Conservation (phyloP, 495 filamentous ascomycete genomes). For the Penicillium psychrofluorescens region DNA sequence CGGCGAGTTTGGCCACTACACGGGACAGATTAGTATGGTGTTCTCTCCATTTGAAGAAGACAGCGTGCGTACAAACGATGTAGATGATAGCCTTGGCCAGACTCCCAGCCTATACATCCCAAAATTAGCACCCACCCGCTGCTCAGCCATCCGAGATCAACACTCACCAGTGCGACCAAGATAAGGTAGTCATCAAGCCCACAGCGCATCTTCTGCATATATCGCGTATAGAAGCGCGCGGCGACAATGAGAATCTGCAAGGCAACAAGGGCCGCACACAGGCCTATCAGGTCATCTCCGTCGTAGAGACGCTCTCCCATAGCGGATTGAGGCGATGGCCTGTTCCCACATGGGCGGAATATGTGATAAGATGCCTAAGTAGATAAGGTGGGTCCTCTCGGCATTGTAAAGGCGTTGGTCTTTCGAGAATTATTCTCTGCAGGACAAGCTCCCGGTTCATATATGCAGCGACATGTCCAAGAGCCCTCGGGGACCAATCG, state of each 20-base stretch:
- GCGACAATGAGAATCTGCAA: slow-evolving; percentile 16
- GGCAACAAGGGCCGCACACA: slow-evolving; percentile 7
- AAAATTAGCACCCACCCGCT: not conserved
- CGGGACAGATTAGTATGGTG: not conserved
- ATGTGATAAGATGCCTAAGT: too few relatives aligned
- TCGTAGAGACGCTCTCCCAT: slow-evolving; percentile 1
- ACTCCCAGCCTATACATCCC: slow-evolving; percentile 4
- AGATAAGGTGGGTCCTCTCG: too few relatives aligned
- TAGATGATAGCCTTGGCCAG: slow-evolving; percentile 8
- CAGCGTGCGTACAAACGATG: slow-evolving; percentile 7
- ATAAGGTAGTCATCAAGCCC: slow-evolving; percentile 26
- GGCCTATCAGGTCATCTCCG: slow-evolving; percentile 8
- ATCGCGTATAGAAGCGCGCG: slow-evolving; percentile 24
- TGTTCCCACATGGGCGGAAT: too few relatives aligned
- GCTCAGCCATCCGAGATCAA: not conserved
- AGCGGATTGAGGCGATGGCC: not conserved
- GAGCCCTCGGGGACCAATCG: too few relatives aligned
- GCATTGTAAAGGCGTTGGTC: too few relatives aligned
- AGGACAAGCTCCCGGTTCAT: too few relatives aligned
- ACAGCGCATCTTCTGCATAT: slow-evolving; percentile 10
- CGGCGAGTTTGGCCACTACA: slow-evolving; percentile 9
- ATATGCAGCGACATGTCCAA: too few relatives aligned
- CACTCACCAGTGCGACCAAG: slow-evolving; percentile 14
- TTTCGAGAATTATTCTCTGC: too few relatives aligned
- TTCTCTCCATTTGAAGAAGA: not conserved